Evolutionary conservation across 106 monocot species (phyloP), one percentile per base, ranked within the genome.

Genomic region (Iris macrosiphon): DNA sequence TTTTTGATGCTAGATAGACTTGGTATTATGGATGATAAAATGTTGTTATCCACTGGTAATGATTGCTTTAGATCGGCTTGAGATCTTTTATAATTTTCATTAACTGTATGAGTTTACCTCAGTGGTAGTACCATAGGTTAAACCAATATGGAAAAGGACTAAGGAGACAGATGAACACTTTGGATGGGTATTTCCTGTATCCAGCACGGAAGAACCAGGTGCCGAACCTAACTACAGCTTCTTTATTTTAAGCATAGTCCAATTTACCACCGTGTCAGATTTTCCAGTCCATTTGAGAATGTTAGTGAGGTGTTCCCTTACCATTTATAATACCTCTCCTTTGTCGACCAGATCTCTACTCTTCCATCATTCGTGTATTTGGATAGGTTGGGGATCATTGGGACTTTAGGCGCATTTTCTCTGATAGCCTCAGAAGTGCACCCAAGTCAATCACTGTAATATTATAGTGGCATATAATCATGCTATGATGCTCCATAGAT

Each of bases 151-250:
- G 77, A 77, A 80, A 61, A 86, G 77, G 72, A 96, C 96, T 29
- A 96, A 80, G 71, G 96, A 80, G 61, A 63, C 43, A n/a, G 96
- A 86, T 57, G 82, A 86, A 10, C 89, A 96, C 70, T 67, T 80
- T 59, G 96, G 89, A 53, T 96, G 96, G 96, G 82, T 96, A 14
- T 90, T 96, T 57, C 82, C 90, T 58, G 41, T 30, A 45, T 69
- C 77, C 52, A 67, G 45, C 20, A 85, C 67, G 12, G 79, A 85
- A 19, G 85, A 72, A 13, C 80, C 75, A 34, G 80, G 80, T 5
- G 76, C 25, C 37, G 70, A 68, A 1, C 80, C 76, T 21, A 85
- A 68, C 22, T 77, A 73, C 16, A 80, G 62, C 59, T 66, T 69
- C 46, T 73, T 73, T 31, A 79, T 75, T 18, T 64, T 45, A 15